phyloP scores from a whole-genome alignment of 2,329 filamentous ascomycete species.

The Pseudogymnoascus sp. region DNA sequence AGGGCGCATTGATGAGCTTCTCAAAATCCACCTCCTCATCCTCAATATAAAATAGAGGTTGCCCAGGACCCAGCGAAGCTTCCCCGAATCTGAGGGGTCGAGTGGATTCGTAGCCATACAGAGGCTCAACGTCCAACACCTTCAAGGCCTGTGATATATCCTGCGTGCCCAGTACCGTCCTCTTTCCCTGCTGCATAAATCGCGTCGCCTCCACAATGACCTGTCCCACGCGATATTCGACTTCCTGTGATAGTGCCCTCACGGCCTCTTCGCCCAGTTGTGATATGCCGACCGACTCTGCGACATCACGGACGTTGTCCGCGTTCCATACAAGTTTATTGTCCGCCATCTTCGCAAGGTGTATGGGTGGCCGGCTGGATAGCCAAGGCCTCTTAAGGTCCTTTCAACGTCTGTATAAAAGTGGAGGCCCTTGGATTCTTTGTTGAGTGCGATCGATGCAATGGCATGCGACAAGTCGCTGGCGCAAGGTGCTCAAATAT shows the following conservation, averaged over 20 bases:
- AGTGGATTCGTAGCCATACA: slow-evolving; percentile 94
- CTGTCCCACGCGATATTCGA: slow-evolving; percentile 90
- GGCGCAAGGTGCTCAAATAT: background rate
- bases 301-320: slow-evolving; percentile 91
- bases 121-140: slow-evolving; percentile 83
- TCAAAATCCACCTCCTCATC: slow-evolving; percentile 99
- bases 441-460: background rate
- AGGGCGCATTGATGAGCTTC: slow-evolving; percentile 91
- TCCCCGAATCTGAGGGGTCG: slow-evolving; percentile 86
- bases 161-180: slow-evolving; percentile 79
- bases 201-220: slow-evolving; percentile 90
- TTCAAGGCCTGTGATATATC: slow-evolving; percentile 82
- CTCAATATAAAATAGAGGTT: slow-evolving; percentile 94
- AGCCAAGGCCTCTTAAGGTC: background rate
- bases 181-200: slow-evolving; percentile 86
- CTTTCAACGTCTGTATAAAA: background rate
- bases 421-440: background rate
- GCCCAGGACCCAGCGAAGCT: slow-evolving; percentile 84
- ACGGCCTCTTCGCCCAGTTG: slow-evolving; percentile 77
- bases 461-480: background rate
- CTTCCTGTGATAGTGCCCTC: slow-evolving; percentile 81
- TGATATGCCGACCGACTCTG: slow-evolving; percentile 86
- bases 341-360: slow-evolving; percentile 20
- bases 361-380: background rate
- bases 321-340: slow-evolving; percentile 74